Evolutionary conservation across 2,329 filamentous ascomycete species (phyloP).

Genomic region (Aspergillus pseudoterreus): DNA sequence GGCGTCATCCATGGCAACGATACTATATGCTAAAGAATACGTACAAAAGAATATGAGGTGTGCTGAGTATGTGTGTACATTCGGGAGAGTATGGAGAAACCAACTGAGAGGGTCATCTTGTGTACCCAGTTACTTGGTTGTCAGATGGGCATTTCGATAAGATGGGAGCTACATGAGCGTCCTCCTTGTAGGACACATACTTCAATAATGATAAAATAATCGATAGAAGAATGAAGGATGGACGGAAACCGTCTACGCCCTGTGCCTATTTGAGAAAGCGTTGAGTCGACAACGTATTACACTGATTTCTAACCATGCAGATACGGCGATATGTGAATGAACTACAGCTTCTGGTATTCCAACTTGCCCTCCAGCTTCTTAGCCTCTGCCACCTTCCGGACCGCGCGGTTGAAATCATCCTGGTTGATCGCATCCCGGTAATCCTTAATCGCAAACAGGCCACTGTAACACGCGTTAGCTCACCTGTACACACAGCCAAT

Average conservation of each 20-base stretch:
- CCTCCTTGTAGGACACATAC: no score
- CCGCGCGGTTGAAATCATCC: slow-evolving; percentile 98
- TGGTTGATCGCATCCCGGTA: slow-evolving; percentile 95
- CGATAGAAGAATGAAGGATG: no score
- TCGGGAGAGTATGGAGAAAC: no score
- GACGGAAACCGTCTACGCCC: no score
- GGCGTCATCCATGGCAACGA: background rate
- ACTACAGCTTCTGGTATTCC: slow-evolving; percentile 91
- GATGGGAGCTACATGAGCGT: no score
- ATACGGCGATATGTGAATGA: background rate
- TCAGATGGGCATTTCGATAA: no score
- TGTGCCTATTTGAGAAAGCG: background rate
- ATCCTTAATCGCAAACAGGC: slow-evolving; percentile 96
- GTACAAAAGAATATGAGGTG: no score
- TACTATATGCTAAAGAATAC: background rate
- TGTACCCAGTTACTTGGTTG: no score
- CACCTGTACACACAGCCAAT: background rate
- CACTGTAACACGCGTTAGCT: slow-evolving; percentile 50
- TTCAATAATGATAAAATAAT: no score
- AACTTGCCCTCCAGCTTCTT: slow-evolving; percentile 99
- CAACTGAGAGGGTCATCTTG: no score
- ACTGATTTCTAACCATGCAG: slow-evolving; percentile 4
- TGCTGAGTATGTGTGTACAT: no score
- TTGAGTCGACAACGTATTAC: background rate
- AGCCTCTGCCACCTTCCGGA: slow-evolving; percentile 91